Evolutionary conservation across 805 yeast genomes (phyloP), one percentile per base, ranked within the genome.

Genomic region (Metschnikowia rubicola): DNA sequence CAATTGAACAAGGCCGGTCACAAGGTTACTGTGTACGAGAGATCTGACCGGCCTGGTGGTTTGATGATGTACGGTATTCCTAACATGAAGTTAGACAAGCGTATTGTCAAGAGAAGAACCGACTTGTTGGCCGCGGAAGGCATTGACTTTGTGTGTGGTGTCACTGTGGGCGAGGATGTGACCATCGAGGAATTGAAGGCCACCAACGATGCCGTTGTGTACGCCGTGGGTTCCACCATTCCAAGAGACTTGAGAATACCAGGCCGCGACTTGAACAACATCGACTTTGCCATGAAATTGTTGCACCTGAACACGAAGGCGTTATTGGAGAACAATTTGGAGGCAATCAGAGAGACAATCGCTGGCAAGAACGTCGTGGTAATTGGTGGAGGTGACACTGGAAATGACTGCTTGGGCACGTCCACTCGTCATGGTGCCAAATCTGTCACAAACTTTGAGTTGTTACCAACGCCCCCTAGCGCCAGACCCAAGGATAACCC

Each of bases 381-480:
- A 46, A 92, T 92, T 75, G 99, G 99, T 62, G 99, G 99, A 75
- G 99, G 99, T 81, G 99, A 92, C 70, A 92, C 98, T 32, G 99
- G 99, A 81, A 92, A 92, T 66, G 99, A 92, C 77, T 92, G 98
- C 80, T 79, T 92, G 62, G 98, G 98, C 71, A 92, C 99, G 37
- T 81, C 97, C 19, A 91, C 94, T 34, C 86, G 98, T 74, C 98
- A 94, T 66, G 97, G 97, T 37, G 98, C 98, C 53, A 83, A 87
- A 66, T 86, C 96, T 9, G 97, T 94, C 48, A 79, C 84, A 55
- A 92, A 92, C 79, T 94, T 92, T 67, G 99, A 92, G 74, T 78
- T 92, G 65, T 76, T 92, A 59, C 99, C 99, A 49, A 83, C 85
- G 59, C 99, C 99, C 54, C 88, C 97, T 33, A 77, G 77, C 30